These are phyloP conservation scores for Thelephora terrestris DNA, from an alignment of 1,284 basidiomycete genomes.

Conservation along the genomic window DNA sequence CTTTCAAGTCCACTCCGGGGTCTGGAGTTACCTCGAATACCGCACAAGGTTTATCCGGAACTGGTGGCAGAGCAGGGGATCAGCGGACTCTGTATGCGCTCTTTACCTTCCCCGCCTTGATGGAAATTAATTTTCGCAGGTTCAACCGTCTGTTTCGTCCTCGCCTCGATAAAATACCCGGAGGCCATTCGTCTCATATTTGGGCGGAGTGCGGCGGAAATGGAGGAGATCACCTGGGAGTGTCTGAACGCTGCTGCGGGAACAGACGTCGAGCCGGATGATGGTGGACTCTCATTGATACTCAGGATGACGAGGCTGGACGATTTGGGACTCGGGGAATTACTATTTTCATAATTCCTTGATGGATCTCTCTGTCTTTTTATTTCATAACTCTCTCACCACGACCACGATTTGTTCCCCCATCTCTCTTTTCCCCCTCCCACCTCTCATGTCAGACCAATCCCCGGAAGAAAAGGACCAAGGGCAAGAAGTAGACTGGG, in stretches of 20 bases:
- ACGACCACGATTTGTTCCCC: no score
- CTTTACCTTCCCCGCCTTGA: not conserved
- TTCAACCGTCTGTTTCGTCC: slow-evolving; percentile 64
- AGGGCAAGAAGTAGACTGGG: no score
- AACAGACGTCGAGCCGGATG: slow-evolving; percentile 27
- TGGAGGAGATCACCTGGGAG: slow-evolving; percentile 55
- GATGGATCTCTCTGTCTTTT: no score
- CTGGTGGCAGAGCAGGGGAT: slow-evolving; percentile 45
- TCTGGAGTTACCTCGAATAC: not conserved
- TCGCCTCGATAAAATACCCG: slow-evolving; percentile 57
- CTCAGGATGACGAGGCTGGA: slow-evolving; percentile 66
- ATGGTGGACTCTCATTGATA: slow-evolving; percentile 49
- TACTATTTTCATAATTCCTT: slow-evolving; percentile 34
- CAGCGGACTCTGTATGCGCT: slow-evolving; percentile 61
- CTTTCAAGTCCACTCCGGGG: slow-evolving; percentile 35
- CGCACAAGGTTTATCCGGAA: slow-evolving; percentile 19
- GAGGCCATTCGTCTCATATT: slow-evolving; percentile 55
- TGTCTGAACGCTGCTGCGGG: slow-evolving; percentile 37
- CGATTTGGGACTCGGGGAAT: slow-evolving; percentile 63
- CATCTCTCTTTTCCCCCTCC: no score
- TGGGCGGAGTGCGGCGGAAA: slow-evolving; percentile 57
- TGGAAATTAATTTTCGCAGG: slow-evolving; percentile 29
- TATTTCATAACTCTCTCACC: no score
- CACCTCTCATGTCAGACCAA: no score
- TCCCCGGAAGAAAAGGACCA: no score